Conservation (phyloP, 805 yeast species). For the Saccharomycopsis vini region DNA sequence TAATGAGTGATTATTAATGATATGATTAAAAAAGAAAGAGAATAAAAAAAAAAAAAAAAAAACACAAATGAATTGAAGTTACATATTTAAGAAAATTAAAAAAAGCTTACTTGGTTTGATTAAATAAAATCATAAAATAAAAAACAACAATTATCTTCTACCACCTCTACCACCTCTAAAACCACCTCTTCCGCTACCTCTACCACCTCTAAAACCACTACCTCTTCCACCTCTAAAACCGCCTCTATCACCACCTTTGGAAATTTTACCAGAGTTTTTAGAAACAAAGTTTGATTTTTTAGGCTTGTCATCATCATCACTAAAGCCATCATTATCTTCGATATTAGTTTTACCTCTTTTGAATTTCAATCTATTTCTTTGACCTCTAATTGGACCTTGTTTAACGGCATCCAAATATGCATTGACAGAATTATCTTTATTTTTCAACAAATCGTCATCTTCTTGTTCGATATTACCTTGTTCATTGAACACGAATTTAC, state of each 20-base stretch:
- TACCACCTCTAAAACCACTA: too few relatives aligned
- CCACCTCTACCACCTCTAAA: slow-evolving; percentile 4
- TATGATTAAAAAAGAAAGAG: too few relatives aligned
- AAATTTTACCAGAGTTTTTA: neutral
- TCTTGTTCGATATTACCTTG: slow-evolving; percentile 29
- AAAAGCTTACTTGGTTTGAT: too few relatives aligned
- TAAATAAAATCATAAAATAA: neutral
- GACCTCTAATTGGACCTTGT: slow-evolving; percentile 91
- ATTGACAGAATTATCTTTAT: slow-evolving; percentile 56
- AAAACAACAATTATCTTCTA: neutral
- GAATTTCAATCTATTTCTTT: slow-evolving; percentile 81
- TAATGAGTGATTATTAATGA: too few relatives aligned
- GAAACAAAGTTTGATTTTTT: neutral
- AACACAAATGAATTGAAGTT: neutral
- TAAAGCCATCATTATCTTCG: slow-evolving; percentile 47
- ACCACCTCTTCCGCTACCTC: too few relatives aligned
- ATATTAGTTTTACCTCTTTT: slow-evolving; percentile 51
- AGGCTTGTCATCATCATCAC: slow-evolving; percentile 27
- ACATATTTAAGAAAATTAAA: too few relatives aligned
- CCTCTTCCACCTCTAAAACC: neutral
- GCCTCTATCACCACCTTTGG: slow-evolving; percentile 9
- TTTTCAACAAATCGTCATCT: slow-evolving; percentile 36
- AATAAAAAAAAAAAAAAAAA: too few relatives aligned
- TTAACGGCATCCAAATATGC: slow-evolving; percentile 92
- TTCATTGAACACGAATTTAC: slow-evolving; percentile 61